phyloP scores from a whole-genome alignment of 768 basidiomycete genomes.

The Coprinopsis marcescibilis region DNA sequence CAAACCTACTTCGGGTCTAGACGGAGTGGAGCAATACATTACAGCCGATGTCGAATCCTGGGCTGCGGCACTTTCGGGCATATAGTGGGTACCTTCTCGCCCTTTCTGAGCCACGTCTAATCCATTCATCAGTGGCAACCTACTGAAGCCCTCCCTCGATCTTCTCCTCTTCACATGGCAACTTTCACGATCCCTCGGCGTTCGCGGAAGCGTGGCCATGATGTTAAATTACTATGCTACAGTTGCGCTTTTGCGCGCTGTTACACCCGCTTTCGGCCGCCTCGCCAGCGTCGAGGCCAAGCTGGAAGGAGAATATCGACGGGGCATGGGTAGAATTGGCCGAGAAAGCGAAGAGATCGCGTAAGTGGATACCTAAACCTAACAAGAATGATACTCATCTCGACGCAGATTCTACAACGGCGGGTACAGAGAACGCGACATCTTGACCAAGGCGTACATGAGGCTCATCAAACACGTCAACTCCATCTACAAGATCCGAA shows the following conservation, averaged over 20 bases:
- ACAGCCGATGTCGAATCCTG: slow-evolving; percentile 90
- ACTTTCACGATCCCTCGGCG: slow-evolving; percentile 78
- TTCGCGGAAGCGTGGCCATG: slow-evolving; percentile 75
- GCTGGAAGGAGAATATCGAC: slow-evolving; percentile 86
- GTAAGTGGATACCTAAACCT: slow-evolving; percentile 34
- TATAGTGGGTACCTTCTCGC: slow-evolving; percentile 62
- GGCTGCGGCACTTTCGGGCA: slow-evolving; percentile 75
- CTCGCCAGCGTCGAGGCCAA: slow-evolving; percentile 84
- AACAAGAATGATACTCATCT: not conserved
- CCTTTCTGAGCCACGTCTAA: not conserved
- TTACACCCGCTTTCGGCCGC: slow-evolving; percentile 89
- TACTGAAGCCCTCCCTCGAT: slow-evolving; percentile 90
- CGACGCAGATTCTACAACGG: slow-evolving; percentile 82
- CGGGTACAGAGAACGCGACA: slow-evolving; percentile 74
- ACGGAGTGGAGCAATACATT: slow-evolving; percentile 87
- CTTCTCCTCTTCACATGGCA: slow-evolving; percentile 89
- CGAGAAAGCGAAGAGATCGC: slow-evolving; percentile 92
- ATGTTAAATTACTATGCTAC: slow-evolving; percentile 87
- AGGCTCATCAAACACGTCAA: slow-evolving; percentile 85
- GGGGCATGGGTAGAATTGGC: slow-evolving; percentile 79
- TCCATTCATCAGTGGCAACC: slow-evolving; percentile 61
- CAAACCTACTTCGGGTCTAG: slow-evolving; percentile 34
- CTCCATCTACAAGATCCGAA: slow-evolving; percentile 88
- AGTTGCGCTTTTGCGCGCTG: slow-evolving; percentile 71
- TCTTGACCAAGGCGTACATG: slow-evolving; percentile 72